phyloP scores from a whole-genome alignment of 768 basidiomycete genomes.

The Suillus cothurnatus region DNA sequence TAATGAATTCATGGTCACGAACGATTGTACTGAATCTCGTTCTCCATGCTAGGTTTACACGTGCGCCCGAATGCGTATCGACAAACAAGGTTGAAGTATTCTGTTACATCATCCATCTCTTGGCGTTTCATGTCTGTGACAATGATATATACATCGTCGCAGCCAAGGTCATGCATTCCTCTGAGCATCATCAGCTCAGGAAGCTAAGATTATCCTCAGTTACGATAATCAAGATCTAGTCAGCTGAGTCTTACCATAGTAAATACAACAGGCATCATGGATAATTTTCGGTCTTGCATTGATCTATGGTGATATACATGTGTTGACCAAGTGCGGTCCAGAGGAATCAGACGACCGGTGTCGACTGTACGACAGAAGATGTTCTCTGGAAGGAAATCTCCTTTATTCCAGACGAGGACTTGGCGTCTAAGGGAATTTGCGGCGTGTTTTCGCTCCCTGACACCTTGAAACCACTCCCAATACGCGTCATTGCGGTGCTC shows the following conservation, averaged over 20 bases:
- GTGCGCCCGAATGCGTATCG: slow-evolving; percentile 61
- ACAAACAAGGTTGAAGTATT: slow-evolving; percentile 77
- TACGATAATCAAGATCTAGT: not conserved
- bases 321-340: slow-evolving; percentile 82
- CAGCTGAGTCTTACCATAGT: slow-evolving; percentile 58
- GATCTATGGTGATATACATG: slow-evolving; percentile 79
- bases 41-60: slow-evolving; percentile 65
- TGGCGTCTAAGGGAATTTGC: slow-evolving; percentile 53
- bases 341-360: slow-evolving; percentile 74
- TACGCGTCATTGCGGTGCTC: slow-evolving; percentile 77
- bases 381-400: slow-evolving; percentile 77
- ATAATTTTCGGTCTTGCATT: slow-evolving; percentile 69
- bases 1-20: slow-evolving; percentile 31
- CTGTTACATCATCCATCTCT: slow-evolving; percentile 81
- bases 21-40: slow-evolving; percentile 73
- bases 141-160: slow-evolving; percentile 78
- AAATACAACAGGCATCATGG: slow-evolving; percentile 81
- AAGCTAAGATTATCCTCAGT: slow-evolving; percentile 43
- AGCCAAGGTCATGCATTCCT: slow-evolving; percentile 79
- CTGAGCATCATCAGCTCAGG: slow-evolving; percentile 79
- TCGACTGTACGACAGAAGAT: slow-evolving; percentile 80
- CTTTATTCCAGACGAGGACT: slow-evolving; percentile 57
- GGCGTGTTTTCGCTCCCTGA: slow-evolving; percentile 66
- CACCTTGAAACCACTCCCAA: slow-evolving; percentile 74
- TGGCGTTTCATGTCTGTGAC: slow-evolving; percentile 78